Evolutionary conservation across 345 rosid genomes (phyloP).

Genomic region (Trapa incisa): DNA sequence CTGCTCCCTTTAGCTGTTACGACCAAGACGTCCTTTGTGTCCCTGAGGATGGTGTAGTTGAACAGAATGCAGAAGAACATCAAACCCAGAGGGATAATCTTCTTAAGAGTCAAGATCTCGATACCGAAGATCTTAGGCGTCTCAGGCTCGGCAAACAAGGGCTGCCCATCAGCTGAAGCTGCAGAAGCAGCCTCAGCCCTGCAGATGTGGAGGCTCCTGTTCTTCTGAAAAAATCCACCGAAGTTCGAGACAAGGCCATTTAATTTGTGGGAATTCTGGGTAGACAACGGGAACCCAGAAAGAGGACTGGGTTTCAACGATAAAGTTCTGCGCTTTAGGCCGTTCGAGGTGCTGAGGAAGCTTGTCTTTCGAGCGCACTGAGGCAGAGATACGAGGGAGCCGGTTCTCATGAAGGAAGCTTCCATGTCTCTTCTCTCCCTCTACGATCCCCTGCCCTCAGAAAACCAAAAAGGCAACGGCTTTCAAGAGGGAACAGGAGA

Average conservation of each 20-base stretch:
- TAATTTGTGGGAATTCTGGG: constrained; percentile 14
- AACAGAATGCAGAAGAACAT: constrained; percentile 96
- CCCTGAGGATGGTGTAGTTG: constrained; percentile 91
- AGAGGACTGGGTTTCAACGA: constrained; percentile 35
- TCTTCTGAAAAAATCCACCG: constrained; percentile 26
- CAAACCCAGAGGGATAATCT: constrained; percentile 81
- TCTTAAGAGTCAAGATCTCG: constrained; percentile 58
- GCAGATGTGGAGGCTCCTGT: constrained; percentile 44
- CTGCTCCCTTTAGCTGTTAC: constrained; percentile 97
- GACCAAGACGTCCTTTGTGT: constrained; percentile 90
- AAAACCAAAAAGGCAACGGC: neutral
- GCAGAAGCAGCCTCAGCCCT: constrained; percentile 68
- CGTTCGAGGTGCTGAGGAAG: constrained; percentile 40
- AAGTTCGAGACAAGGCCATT: constrained; percentile 34
- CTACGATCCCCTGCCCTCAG: constrained; percentile 5
- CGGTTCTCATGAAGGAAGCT: constrained; percentile 66
- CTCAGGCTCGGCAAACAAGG: constrained; percentile 33
- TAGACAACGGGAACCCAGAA: constrained; percentile 41
- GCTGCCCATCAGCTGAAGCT: constrained; percentile 43
- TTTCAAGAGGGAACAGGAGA: neutral
- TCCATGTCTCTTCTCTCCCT: constrained; percentile 49
- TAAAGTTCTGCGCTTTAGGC: constrained; percentile 64
- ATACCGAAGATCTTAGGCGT: constrained; percentile 60
- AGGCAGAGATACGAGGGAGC: constrained; percentile 64
- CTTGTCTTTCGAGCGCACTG: constrained; percentile 36